Base-by-base conservation (phyloP, 345 rosid species). In the Litchi chinensis region DNA sequence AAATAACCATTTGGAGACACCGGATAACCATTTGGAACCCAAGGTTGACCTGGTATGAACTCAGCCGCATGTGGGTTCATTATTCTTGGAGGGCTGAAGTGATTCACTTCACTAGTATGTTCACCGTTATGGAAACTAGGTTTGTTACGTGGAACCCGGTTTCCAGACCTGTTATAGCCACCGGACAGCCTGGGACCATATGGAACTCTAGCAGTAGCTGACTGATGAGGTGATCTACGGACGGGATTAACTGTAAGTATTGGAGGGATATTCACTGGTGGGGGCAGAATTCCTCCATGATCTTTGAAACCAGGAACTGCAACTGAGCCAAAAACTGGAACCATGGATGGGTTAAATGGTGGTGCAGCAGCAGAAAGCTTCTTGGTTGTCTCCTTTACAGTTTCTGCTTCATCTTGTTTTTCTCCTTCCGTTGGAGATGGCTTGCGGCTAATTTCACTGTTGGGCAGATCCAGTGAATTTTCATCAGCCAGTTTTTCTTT, bases 61-160 rank as follows among this genome's bases (percentile, higher is more conserved):
- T 92, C 98, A 71, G 93, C 97, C 0, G 98, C 99, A 83, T 96
- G 98, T n/a, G 99, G 98, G 80, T 94, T 96, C 99, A 96, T 94
- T 79, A 96, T 87, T 82, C 88, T 87, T 63, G 91, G 94, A 64
- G 92, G 90, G 80, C 84, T 86, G 76, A 84, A 89, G 79, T 78
- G 87, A 81, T 83, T 86, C 46, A 88, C 91, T 73, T 90, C 95
- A 1, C 85, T 94, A 62, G 81, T 80, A 63, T 86, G 85, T 84
- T 91, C 95, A 16, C 86, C 74, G 74, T 73, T 88, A 69, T 88
- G 87, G 85, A 90, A 89, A 82, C 85, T 83, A 41, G 91, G 86
- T 83, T 94, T 94, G 82, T 83, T 91, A 56, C 90, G 92, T 19
- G 87, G 85, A 63, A 89, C 88, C 56, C 93, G 88, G 81, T 83